Evolutionary conservation across 768 basidiomycete genomes (phyloP), one percentile per base, ranked within the genome.

Genomic region (Rhodotorula toruloides): DNA sequence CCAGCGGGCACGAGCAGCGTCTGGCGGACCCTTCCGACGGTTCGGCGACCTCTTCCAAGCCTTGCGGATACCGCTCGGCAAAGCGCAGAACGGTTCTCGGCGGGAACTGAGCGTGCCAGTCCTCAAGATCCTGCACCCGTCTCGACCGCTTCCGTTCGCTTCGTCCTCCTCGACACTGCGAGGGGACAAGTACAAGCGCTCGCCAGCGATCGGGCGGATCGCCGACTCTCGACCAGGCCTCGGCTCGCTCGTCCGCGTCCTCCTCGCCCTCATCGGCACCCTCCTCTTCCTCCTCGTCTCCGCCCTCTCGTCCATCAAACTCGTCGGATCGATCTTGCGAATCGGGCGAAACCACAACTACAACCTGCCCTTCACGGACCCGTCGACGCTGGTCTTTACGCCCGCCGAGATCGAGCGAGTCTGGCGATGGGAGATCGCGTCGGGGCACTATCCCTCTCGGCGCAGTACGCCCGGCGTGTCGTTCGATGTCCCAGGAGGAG

Each of bases 361-460:
- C 6, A 50, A 61, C 37, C 27, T 63, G 29, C 62, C 61, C 36
- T 68, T 59, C 42, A 39, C 54, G 40, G 61, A 63, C 57, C 58
- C 61, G 1, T 54, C 61, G 17, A 68, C 64, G 11, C 65, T 65
- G 52, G 40, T 70, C 52, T 27, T 66, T n/a, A 14, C 55, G 7
- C 29, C 25, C 8, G 39, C 36, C 44, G 65, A 67, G n/a, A 29
- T 96, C 47, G 89, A 88, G 74, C 82, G 87, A 62, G 89, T 99
- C 77, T 98, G 93, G 93, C 81, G 86, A 66, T 98, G 92, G 92
- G 94, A 99, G 79, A 83, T 98, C 62, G 80, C 85, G 39, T 89
- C 90, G 68, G 96, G 96, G 1, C 92, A 96, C 79, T 91, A 91
- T 80, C 94, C 94, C 14, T 92, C 89, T 78, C 82, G 84, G 59